Percentiles rank a stretch among this genome's conserved stretches.
Evolutionary conservation across 2,329 filamentous ascomycete genomes (phyloP).

Genomic region (Didymella arachidicola): DNA sequence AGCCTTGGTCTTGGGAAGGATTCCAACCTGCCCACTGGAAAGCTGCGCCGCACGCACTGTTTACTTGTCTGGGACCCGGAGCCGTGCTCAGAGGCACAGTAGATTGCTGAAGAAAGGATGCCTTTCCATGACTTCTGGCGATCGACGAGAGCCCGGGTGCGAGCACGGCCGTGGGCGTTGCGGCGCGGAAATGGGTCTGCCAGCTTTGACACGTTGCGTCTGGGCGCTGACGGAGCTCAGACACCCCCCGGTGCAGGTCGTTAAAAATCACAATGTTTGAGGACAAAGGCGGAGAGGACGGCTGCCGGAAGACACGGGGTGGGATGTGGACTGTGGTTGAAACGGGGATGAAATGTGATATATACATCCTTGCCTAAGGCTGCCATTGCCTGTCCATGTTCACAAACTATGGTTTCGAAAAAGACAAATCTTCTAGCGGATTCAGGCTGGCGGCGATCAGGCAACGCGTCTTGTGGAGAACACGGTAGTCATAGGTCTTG

Average conservation of each 20-base stretch:
- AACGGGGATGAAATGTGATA: constrained; percentile 1
- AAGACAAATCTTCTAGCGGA: not conserved
- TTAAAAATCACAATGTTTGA: constrained; percentile 52
- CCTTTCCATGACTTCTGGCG: constrained; percentile 44
- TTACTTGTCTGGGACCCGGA: constrained; percentile 67
- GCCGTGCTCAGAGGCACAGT: constrained; percentile 56
- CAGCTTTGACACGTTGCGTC: constrained; percentile 13
- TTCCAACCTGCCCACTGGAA: constrained; percentile 47
- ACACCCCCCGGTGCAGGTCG: constrained; percentile 48
- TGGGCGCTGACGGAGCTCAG: constrained; percentile 52
- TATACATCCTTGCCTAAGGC: constrained; percentile 6
- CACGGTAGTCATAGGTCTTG: constrained; percentile 1
- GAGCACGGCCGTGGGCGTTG: constrained; percentile 61
- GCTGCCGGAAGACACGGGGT: constrained; percentile 71
- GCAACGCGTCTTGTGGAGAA: constrained; percentile 4
- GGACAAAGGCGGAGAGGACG: constrained; percentile 62
- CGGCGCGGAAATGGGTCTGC: constrained; percentile 1
- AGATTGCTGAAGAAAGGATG: constrained; percentile 66
- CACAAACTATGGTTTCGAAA: not conserved
- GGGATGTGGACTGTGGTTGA: constrained; percentile 50
- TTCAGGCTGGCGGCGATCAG: constrained; percentile 4
- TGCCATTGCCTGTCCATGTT: not conserved
- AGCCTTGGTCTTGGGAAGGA: constrained; percentile 6
- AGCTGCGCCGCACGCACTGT: constrained; percentile 56
- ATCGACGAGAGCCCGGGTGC: constrained; percentile 70